Conservation (phyloP, 2,329 filamentous ascomycete genomes). For the Stagonosporopsis tanaceti region DNA sequence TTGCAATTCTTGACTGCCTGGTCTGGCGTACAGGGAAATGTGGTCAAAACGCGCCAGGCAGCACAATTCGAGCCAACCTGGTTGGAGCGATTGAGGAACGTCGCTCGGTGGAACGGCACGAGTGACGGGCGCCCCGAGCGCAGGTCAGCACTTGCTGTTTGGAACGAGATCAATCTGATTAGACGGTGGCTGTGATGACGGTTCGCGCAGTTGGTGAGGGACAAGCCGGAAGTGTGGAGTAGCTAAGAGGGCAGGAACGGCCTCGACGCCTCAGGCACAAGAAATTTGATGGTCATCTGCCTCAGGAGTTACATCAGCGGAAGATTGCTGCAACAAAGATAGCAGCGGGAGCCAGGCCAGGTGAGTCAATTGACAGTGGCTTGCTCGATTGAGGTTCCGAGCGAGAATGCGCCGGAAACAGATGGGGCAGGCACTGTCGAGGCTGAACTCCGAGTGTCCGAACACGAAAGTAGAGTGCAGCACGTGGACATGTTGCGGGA, state of each 20-base stretch:
- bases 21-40: slow-evolving; percentile 10
- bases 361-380: slow-evolving; percentile 30
- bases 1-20: slow-evolving; percentile 25
- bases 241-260: slow-evolving; percentile 26
- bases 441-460: slow-evolving; percentile 31
- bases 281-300: slow-evolving; percentile 44
- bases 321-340: slow-evolving; percentile 26
- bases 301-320: slow-evolving; percentile 33
- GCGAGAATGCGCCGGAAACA: slow-evolving; percentile 22
- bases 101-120: slow-evolving; percentile 29
- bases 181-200: slow-evolving; percentile 37
- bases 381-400: slow-evolving; percentile 2
- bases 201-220: slow-evolving; percentile 26
- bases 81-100: slow-evolving; percentile 37
- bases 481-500: slow-evolving; percentile 8
- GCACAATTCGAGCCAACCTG: slow-evolving; percentile 34
- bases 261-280: slow-evolving; percentile 33
- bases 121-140: slow-evolving; percentile 26
- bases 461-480: neutral
- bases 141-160: slow-evolving; percentile 27
- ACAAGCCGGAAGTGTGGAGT: slow-evolving; percentile 35
- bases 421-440: slow-evolving; percentile 23
- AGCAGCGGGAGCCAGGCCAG: slow-evolving; percentile 22
- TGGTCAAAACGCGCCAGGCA: slow-evolving; percentile 41
- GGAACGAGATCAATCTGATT: slow-evolving; percentile 35